Percentiles rank a stretch among this genome's conserved stretches.
Evolutionary conservation across 495 filamentous ascomycete species (phyloP).

Genomic region (Penicillium ochrochloron): DNA sequence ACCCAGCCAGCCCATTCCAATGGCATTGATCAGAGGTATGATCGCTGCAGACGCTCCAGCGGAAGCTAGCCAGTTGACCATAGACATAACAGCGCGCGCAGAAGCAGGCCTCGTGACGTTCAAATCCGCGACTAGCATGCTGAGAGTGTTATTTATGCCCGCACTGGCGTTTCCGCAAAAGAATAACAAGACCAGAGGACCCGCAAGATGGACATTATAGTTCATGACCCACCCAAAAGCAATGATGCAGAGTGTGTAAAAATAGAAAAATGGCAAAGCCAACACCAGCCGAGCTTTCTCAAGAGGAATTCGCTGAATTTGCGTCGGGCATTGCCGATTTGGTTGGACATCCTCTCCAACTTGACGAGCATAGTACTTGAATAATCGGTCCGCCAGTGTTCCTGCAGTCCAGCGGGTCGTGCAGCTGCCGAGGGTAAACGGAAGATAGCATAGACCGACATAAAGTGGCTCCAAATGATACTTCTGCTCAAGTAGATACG

Average conservation of each 20-base stretch:
- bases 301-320: constrained; percentile 7
- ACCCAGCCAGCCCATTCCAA: constrained; percentile 9
- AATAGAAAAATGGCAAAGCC: constrained; percentile 3
- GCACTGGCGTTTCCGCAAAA: constrained; percentile 4
- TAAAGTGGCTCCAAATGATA: constrained; percentile 12
- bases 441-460: constrained; percentile 13
- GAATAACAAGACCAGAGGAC: constrained; percentile 8
- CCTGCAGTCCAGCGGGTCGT: constrained; percentile 14
- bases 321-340: constrained; percentile 7
- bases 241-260: not conserved
- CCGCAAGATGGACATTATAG: constrained; percentile 2
- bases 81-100: not conserved
- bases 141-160: not conserved
- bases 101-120: not conserved
- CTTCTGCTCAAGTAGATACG: not conserved
- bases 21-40: not conserved
- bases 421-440: not conserved
- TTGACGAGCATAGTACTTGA: not conserved
- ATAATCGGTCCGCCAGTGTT: constrained; percentile 5
- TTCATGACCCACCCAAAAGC: constrained; percentile 3
- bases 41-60: constrained; percentile 6
- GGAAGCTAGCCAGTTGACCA: constrained; percentile 2
- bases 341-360: constrained; percentile 3
- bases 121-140: not conserved
- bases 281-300: constrained; percentile 2